A percentile compares a stretch with the other conserved stretches of the same genome.
Conservation (phyloP, 495 filamentous ascomycete genomes). For the Pseudotulostoma volvatum region DNA sequence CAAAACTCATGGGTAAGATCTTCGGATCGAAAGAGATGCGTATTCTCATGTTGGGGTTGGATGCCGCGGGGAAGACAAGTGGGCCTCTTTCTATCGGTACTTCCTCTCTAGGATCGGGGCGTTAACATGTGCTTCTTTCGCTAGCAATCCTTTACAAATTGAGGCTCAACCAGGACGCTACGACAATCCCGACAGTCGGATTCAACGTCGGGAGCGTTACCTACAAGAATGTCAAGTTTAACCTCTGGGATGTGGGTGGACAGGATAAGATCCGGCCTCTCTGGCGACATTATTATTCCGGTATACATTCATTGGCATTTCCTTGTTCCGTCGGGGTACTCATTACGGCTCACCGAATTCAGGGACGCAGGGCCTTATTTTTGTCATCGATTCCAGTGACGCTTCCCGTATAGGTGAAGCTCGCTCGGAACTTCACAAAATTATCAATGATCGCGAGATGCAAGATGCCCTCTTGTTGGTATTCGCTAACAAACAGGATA, state of each 20-base stretch:
- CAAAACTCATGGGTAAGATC: slow-evolving; percentile 89
- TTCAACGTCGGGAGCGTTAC: slow-evolving; percentile 99
- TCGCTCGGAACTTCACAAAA: slow-evolving; percentile 73
- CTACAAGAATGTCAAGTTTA: slow-evolving; percentile 99
- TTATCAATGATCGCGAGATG: slow-evolving; percentile 97
- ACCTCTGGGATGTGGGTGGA: slow-evolving; percentile 99
- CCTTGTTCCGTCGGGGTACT: too few relatives aligned
- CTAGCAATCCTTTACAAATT: slow-evolving; percentile 96
- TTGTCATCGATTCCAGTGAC: slow-evolving; percentile 91
- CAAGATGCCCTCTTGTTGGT: slow-evolving; percentile 86
- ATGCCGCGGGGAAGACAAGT: slow-evolving; percentile 97
- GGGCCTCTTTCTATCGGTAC: slow-evolving; percentile 15
- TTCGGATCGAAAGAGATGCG: slow-evolving; percentile 99
- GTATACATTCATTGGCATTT: slow-evolving; percentile 37
- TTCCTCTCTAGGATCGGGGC: background rate
- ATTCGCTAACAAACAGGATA: slow-evolving; percentile 97
- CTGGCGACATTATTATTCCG: slow-evolving; percentile 99
- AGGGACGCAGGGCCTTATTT: slow-evolving; percentile 94
- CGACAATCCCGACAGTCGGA: slow-evolving; percentile 96
- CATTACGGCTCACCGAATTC: slow-evolving; percentile 3
- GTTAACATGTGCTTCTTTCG: background rate
- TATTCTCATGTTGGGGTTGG: slow-evolving; percentile 90
- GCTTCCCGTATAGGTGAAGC: slow-evolving; percentile 78
- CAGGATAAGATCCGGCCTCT: slow-evolving; percentile 99
- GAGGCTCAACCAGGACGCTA: slow-evolving; percentile 93